Conservation (phyloP, 75 land plant species). For the Sequoiadendron giganteum region DNA sequence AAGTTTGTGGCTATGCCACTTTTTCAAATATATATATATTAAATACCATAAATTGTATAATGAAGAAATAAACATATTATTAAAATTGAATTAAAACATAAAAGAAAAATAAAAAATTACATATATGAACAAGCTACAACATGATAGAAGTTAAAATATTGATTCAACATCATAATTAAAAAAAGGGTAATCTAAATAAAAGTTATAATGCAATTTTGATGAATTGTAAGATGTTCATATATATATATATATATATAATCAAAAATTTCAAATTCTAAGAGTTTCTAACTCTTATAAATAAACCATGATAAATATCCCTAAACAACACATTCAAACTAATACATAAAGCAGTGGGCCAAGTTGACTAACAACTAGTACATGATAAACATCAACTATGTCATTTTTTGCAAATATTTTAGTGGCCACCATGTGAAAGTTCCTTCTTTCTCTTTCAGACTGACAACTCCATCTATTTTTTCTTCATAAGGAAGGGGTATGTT, state of each 20-base stretch:
- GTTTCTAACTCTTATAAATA: not conserved
- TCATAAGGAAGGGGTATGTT: not conserved
- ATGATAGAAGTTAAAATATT: no score
- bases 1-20: no score
- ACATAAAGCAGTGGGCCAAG: not conserved
- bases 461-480: not conserved
- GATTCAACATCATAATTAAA: no score
- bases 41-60: no score
- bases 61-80: no score
- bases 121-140: no score
- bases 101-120: no score
- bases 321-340: not conserved
- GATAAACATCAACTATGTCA: slow-evolving; percentile 3
- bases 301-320: not conserved
- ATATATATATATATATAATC: not conserved
- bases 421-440: not conserved
- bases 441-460: not conserved
- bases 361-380: not conserved
- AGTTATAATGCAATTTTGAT: no score
- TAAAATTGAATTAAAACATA: no score
- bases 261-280: not conserved
- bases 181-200: no score
- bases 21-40: no score
- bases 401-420: not conserved
- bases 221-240: not conserved